These are phyloP conservation scores for Melampsora larici-populina DNA, from an alignment of 1,284 basidiomycete species.

Conservation along the genomic window DNA sequence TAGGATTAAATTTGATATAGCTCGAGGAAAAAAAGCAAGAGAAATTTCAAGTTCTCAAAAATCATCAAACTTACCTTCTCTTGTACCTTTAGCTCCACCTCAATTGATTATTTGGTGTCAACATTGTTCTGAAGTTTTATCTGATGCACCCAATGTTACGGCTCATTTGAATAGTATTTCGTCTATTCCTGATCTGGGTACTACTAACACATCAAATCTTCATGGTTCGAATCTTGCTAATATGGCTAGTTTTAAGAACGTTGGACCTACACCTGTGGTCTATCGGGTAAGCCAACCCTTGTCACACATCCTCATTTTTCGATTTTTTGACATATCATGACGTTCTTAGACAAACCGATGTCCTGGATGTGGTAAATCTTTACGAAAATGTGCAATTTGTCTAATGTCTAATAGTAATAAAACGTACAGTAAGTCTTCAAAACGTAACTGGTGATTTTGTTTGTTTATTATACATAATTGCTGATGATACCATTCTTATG, in stretches of 20 bases:
- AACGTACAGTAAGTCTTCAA: neutral
- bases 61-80: neutral
- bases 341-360: conserved; percentile 22
- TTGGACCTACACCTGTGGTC: neutral
- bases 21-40: conserved; percentile 63
- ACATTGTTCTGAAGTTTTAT: conserved; percentile 25
- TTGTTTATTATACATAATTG: too few species aligned
- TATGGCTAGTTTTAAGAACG: neutral
- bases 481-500: too few species aligned
- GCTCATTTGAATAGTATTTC: neutral
- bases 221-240: neutral
- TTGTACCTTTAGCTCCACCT: conserved; percentile 2
- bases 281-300: neutral
- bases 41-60: conserved; percentile 51
- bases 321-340: too few species aligned
- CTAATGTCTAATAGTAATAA: conserved; percentile 12
- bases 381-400: conserved; percentile 37
- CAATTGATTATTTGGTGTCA: conserved; percentile 32
- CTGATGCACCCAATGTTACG: conserved; percentile 13
- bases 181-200: neutral
- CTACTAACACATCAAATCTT: neutral
- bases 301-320: neutral
- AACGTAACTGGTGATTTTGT: too few species aligned
- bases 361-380: conserved; percentile 22
- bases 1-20: conserved; percentile 72